Evolutionary conservation across 768 basidiomycete species (phyloP).

Genomic region (Rhodotorula graminis): DNA sequence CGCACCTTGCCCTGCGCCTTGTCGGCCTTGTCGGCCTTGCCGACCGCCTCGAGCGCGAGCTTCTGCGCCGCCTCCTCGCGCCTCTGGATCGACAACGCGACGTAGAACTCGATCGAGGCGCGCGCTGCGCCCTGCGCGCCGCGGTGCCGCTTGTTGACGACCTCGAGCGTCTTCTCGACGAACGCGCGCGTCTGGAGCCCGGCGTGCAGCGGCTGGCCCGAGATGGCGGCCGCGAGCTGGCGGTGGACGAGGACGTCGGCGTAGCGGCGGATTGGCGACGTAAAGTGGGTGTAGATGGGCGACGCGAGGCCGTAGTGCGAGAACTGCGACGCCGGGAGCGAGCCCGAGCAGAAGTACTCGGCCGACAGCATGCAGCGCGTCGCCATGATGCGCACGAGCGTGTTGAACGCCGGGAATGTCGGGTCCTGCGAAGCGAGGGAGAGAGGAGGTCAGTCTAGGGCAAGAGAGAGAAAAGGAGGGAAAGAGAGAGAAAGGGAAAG

Average conservation of each 20-base stretch:
- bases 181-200: conserved; percentile 80
- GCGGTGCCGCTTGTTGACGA: conserved; percentile 84
- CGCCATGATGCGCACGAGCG: conserved; percentile 96
- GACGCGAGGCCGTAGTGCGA: conserved; percentile 97
- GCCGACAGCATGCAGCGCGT: conserved; percentile 97
- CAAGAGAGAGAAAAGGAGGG: too few relatives aligned
- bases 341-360: conserved; percentile 96
- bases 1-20: conserved; percentile 50
- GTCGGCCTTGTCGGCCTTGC: too few relatives aligned
- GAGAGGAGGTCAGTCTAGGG: background rate
- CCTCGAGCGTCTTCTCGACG: conserved; percentile 77
- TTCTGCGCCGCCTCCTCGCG: conserved; percentile 47
- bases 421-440: conserved; percentile 58
- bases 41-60: conserved; percentile 30
- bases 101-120: conserved; percentile 96
- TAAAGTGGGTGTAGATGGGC: conserved; percentile 96
- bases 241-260: conserved; percentile 93
- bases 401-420: conserved; percentile 84
- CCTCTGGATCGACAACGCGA: conserved; percentile 69
- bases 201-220: conserved; percentile 73
- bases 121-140: conserved; percentile 97
- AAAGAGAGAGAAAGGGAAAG: too few relatives aligned
- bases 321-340: conserved; percentile 84
- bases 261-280: conserved; percentile 93
- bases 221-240: conserved; percentile 84